A percentile compares a stretch with the other conserved stretches of the same genome.
phyloP scores from a whole-genome alignment of 2,329 filamentous ascomycete species.

The Hysterium pulicare region DNA sequence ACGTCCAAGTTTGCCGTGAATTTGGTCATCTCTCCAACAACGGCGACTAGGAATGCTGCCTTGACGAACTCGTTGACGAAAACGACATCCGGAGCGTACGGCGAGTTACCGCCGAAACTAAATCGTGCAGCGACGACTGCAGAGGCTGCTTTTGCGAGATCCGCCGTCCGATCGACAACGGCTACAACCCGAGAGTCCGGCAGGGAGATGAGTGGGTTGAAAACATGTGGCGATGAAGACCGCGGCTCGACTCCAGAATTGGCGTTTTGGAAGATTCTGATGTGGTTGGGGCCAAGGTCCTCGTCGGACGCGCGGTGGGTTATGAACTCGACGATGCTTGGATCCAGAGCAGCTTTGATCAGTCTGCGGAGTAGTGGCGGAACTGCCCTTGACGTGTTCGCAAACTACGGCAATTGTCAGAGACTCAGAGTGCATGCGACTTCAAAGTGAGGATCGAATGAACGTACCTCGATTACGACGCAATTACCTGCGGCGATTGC shows the following conservation, averaged over 20 bases:
- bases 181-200: slow-evolving; percentile 45
- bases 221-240: slow-evolving; percentile 8
- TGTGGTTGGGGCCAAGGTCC: slow-evolving; percentile 18
- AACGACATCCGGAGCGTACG: slow-evolving; percentile 61
- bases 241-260: too few relatives aligned
- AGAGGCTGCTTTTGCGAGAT: slow-evolving; percentile 52
- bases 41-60: slow-evolving; percentile 52
- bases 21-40: slow-evolving; percentile 39
- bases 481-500: slow-evolving; percentile 53
- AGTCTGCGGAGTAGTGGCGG: slow-evolving; percentile 37
- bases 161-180: slow-evolving; percentile 59
- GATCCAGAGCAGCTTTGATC: slow-evolving; percentile 42
- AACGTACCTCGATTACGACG: slow-evolving; percentile 46
- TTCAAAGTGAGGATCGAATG: neutral
- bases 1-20: slow-evolving; percentile 15
- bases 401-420: slow-evolving; percentile 26
- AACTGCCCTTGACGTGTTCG: slow-evolving; percentile 39
- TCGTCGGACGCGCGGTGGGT: slow-evolving; percentile 27
- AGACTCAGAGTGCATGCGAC: neutral
- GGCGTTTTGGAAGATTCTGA: slow-evolving; percentile 35
- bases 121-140: slow-evolving; percentile 54
- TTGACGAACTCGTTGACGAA: slow-evolving; percentile 63
- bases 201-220: slow-evolving; percentile 35
- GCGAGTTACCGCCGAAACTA: slow-evolving; percentile 53
- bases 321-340: slow-evolving; percentile 48